Base-by-base conservation (phyloP, 345 rosid genomes). In the Adansonia digitata region DNA sequence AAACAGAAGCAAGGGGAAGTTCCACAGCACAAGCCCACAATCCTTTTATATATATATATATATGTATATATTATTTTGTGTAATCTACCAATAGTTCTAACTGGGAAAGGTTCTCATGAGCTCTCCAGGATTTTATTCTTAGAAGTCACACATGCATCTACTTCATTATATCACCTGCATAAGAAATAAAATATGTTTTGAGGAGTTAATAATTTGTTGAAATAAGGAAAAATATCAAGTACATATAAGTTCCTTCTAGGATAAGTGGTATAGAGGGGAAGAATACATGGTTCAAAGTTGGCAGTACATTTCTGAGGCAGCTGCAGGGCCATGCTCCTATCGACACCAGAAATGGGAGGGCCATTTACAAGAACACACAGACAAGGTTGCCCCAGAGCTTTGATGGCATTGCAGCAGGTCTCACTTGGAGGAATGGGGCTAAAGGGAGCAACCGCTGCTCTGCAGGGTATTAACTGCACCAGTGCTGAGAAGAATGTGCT, bases 391-490 rank as follows among this genome's bases (percentile, higher is more conserved):
- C 98, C 97, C 11, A 93, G 86, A 64, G 83, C 48, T 72, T 84
- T 90, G 81, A 93, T 79, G 49, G 93, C 96, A 65, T 82, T 85
- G 87, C 99, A 94, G 81, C 97, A 95, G 42, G 88, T 78, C 34
- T 81, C 82, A 72, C 86, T 89, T 10, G 96, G 99, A 3, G 91
- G 86, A 74, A 90, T 77, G 24, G 97, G 90, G 77, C 93, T 91
- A 75, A 88, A 92, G 1, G 96, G 93, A 55, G 96, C 90, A 46
- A 93, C 96, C 5, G 96, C 88, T 73, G 97, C 87, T 77, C 89
- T 83, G 74, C 98, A 94, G 11, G 98, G 99, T 75, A 93, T 86
- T 42, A 94, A 82, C 79, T 94, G 98, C 37, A 93, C 88, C 55
- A 94, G 85, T 31, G 96, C 87, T 5, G 91, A 83, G 85, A 92